phyloP scores from a whole-genome alignment of 495 filamentous ascomycete genomes.

The Oidiodendron maius region DNA sequence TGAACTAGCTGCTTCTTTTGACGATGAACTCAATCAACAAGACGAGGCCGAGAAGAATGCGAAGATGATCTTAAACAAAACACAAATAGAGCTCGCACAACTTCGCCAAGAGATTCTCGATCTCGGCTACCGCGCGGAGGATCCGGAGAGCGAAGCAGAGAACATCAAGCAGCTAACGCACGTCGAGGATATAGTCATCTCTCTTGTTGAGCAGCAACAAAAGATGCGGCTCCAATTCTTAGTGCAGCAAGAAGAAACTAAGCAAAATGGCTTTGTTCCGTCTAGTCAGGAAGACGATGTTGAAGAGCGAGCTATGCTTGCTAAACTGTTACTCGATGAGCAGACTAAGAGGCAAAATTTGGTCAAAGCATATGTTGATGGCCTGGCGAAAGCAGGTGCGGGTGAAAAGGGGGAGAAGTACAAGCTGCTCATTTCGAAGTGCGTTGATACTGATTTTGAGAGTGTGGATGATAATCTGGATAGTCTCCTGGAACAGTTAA shows the following conservation, averaged over 20 bases:
- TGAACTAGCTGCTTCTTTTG: constrained; percentile 50
- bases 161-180: constrained; percentile 3
- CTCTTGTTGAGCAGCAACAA: constrained; percentile 23
- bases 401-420: constrained; percentile 48
- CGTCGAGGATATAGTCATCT: constrained; percentile 9
- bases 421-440: constrained; percentile 44
- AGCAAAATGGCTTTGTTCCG: constrained; percentile 12
- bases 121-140: constrained; percentile 27
- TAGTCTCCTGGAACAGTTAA: constrained; percentile 13
- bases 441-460: constrained; percentile 36
- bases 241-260: constrained; percentile 13
- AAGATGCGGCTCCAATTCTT: constrained; percentile 12
- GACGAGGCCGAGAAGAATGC: constrained; percentile 53
- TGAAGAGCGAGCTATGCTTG: constrained; percentile 14
- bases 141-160: constrained; percentile 1
- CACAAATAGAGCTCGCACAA: constrained; percentile 46
- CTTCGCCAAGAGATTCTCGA: constrained; percentile 44
- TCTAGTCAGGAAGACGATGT: constrained; percentile 14
- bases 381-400: constrained; percentile 40
- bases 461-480: constrained; percentile 17
- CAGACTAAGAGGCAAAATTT: constrained; percentile 36
- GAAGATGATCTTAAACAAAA: constrained; percentile 44
- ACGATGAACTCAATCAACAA: constrained; percentile 54
- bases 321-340: constrained; percentile 26
- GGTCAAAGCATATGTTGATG: constrained; percentile 39